These are phyloP conservation scores for Globisporangium apiculatum DNA, from an alignment of 352 stramenopile genomes.

Conservation along the genomic window DNA sequence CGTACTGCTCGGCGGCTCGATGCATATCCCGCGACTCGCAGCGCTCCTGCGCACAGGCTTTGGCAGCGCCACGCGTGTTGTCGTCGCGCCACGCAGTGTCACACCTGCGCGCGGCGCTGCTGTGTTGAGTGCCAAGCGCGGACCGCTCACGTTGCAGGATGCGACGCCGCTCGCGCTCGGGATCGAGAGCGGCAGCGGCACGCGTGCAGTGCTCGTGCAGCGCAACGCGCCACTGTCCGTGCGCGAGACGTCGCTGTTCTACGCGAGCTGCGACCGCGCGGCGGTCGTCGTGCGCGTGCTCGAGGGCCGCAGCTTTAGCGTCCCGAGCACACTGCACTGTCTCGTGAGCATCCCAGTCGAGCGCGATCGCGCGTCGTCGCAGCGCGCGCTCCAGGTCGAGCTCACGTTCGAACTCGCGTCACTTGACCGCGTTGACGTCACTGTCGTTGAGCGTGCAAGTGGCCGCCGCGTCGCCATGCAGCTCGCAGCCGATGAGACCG, in stretches of 20 bases:
- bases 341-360: conserved; percentile 19
- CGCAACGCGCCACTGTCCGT: conserved; percentile 15
- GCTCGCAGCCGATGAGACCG: conserved; percentile 21
- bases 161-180: conserved; percentile 22
- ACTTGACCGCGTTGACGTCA: conserved; percentile 14
- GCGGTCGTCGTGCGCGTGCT: conserved; percentile 24
- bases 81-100: background rate
- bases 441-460: conserved; percentile 1
- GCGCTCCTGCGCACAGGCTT: conserved; percentile 18
- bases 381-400: conserved; percentile 28
- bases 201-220: conserved; percentile 21
- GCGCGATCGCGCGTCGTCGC: conserved; percentile 9
- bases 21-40: conserved; percentile 20
- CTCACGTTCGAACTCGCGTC: conserved; percentile 21
- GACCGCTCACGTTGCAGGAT: conserved; percentile 12
- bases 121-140: conserved; percentile 7
- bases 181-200: conserved; percentile 24
- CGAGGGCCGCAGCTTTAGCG: conserved; percentile 13
- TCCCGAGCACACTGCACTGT: conserved; percentile 8
- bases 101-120: conserved; percentile 13
- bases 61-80: conserved; percentile 2
- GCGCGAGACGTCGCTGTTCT: conserved; percentile 23
- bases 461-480: conserved; percentile 4
- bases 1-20: conserved; percentile 25
- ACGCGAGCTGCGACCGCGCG: conserved; percentile 20